Conservation (phyloP, 768 basidiomycete genomes). For the Pleurotus tuoliensis region DNA sequence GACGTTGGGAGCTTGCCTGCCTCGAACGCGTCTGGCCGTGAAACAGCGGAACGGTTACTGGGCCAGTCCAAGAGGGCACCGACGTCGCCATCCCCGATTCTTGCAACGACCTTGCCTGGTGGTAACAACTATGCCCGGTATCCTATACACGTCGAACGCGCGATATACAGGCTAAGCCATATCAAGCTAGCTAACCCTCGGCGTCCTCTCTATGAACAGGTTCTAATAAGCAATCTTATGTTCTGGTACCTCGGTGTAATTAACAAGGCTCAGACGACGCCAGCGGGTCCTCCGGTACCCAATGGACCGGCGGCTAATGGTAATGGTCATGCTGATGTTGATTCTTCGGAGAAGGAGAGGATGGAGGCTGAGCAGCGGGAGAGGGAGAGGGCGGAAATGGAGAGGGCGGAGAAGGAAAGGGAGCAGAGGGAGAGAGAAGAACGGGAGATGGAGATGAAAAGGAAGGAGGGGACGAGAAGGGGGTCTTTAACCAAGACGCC, state of each 20-base stretch:
- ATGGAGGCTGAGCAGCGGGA: constrained; percentile 36
- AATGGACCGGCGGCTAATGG: constrained; percentile 22
- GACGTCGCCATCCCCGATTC: constrained; percentile 41
- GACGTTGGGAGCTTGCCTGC: constrained; percentile 44
- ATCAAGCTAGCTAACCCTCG: constrained; percentile 98
- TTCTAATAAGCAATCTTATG: constrained; percentile 89
- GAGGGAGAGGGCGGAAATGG: constrained; percentile 35
- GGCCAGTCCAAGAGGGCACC: constrained; percentile 74
- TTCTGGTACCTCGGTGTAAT: constrained; percentile 99
- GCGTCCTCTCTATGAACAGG: constrained; percentile 95
- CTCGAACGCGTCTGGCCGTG: constrained; percentile 61
- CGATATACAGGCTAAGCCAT: constrained; percentile 95
- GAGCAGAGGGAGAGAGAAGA: constrained; percentile 41
- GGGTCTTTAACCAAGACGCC: constrained; percentile 67
- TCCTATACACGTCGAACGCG: constrained; percentile 97
- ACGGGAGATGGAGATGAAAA: constrained; percentile 51
- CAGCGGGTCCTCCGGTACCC: constrained; percentile 29
- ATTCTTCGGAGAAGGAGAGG: constrained; percentile 26
- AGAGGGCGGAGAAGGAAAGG: constrained; percentile 28
- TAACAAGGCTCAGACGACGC: constrained; percentile 75
- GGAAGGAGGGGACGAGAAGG: constrained; percentile 46
- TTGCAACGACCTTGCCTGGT: constrained; percentile 29
- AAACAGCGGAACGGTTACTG: constrained; percentile 82
- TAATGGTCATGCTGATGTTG: constrained; percentile 29
- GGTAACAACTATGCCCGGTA: constrained; percentile 69